These are phyloP conservation scores for Rosa hybrid DNA, from an alignment of 331 rosid species.

Conservation along the genomic window DNA sequence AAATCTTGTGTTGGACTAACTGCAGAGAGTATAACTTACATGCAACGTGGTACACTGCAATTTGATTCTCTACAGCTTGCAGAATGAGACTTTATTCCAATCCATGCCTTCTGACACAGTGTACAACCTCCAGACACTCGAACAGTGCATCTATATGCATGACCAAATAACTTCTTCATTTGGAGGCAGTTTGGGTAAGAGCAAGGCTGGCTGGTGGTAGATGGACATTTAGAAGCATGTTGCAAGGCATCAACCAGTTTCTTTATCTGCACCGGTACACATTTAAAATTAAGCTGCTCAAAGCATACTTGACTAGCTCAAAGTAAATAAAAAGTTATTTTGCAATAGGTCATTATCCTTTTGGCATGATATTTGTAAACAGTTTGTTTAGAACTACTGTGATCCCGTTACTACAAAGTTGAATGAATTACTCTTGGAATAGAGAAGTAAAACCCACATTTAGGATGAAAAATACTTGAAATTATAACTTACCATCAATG, in stretches of 20 bases:
- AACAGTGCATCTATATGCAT: slow-evolving; percentile 39
- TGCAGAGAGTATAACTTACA: slow-evolving; percentile 21
- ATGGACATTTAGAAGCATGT: slow-evolving; percentile 35
- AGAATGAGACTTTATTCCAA: slow-evolving; percentile 26
- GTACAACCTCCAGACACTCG: slow-evolving; percentile 34
- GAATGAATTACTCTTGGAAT: background rate
- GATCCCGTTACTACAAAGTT: background rate
- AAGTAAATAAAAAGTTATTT: background rate
- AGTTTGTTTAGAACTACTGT: background rate
- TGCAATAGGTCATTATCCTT: background rate
- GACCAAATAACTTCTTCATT: slow-evolving; percentile 40
- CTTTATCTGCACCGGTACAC: slow-evolving; percentile 21
- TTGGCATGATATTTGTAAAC: background rate
- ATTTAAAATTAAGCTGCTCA: background rate
- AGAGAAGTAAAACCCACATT: background rate
- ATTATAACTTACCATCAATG: slow-evolving; percentile 19
- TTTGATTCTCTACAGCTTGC: slow-evolving; percentile 31
- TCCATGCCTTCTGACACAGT: slow-evolving; percentile 40
- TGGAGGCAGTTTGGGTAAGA: slow-evolving; percentile 33
- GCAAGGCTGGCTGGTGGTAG: slow-evolving; percentile 33
- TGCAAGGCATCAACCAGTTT: slow-evolving; percentile 26
- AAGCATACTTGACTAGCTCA: background rate
- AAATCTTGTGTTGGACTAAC: background rate
- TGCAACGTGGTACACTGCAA: slow-evolving; percentile 43
- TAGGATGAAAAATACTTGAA: background rate